Base-by-base conservation (phyloP, 371 early-diverging fungal species). In the Mortierella sp. region DNA sequence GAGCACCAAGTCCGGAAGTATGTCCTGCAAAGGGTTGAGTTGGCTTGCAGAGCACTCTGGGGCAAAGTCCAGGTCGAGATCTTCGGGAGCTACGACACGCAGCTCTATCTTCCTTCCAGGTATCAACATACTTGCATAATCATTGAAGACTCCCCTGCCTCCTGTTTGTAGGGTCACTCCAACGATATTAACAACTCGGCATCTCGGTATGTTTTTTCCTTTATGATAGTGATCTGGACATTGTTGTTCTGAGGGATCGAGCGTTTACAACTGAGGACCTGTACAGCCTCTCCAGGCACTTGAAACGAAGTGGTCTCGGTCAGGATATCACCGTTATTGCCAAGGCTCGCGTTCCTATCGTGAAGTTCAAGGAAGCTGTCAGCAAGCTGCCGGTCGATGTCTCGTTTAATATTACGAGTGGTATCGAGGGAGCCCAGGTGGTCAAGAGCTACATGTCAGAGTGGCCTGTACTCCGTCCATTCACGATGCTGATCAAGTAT, bases 71-170 rank as follows among this genome's bases (percentile, higher is more conserved):
- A 67, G 30, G 86, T 93, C 5, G 41, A 80, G 2, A 88, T 92
- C 4, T 97, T 95, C 87, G 98, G 98, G 3, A 92, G 93, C 56
- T 97, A 90, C 61, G 86, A 86, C 4, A 96, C 98, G 0, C 81
- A 81, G 28, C 72, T 97, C 9, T 98, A 93, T 79, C 81, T 98
- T 28, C 97, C 97, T 0, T 81, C 87, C 47, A 88, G 89, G 82
- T 88, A 87, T 59, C n/a, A n/a, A n/a, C n/a, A n/a, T n/a, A n/a
- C n/a, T n/a, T n/a, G n/a, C n/a, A n/a, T n/a, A n/a, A n/a, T n/a
- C n/a, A n/a, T n/a, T n/a, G n/a, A n/a, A n/a, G n/a, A n/a, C n/a
- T n/a, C n/a, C n/a, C n/a, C n/a, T n/a, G n/a, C n/a, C n/a, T n/a
- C n/a, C n/a, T n/a, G n/a, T n/a, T n/a, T n/a, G n/a, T n/a, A n/a